Evolutionary conservation across 768 basidiomycete species (phyloP).

Genomic region (Trametes punicea): DNA sequence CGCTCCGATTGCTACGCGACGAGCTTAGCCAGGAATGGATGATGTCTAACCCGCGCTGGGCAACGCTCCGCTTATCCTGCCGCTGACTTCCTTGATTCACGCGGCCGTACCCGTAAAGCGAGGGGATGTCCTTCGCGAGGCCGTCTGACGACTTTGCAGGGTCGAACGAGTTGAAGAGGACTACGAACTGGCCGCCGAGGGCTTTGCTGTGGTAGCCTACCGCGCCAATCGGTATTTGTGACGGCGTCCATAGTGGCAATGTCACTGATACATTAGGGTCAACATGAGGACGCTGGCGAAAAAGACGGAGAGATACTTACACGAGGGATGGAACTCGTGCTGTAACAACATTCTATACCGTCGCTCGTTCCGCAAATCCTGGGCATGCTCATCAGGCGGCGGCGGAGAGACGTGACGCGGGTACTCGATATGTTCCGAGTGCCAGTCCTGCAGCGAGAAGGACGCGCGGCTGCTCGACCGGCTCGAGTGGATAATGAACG

Average conservation of each 20-base stretch:
- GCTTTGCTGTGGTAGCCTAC: constrained; percentile 74
- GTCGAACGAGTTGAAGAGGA: constrained; percentile 65
- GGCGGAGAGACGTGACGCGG: constrained; percentile 22
- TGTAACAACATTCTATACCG: constrained; percentile 63
- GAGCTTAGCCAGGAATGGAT: constrained; percentile 44
- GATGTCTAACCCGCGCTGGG: constrained; percentile 55
- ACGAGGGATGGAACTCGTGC: constrained; percentile 66
- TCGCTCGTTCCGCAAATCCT: constrained; percentile 51
- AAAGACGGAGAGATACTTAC: constrained; percentile 38
- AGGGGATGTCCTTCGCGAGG: constrained; percentile 46
- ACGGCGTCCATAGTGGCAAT: constrained; percentile 67
- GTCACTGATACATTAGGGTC: constrained; percentile 23
- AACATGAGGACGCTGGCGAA: background rate
- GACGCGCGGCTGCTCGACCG: constrained; percentile 16
- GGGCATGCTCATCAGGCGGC: constrained; percentile 17
- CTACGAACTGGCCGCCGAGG: constrained; percentile 58
- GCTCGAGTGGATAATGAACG: background rate
- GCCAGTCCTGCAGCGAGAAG: constrained; percentile 8
- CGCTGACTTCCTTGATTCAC: constrained; percentile 47
- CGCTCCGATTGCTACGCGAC: constrained; percentile 27
- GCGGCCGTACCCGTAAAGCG: constrained; percentile 61
- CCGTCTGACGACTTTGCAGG: constrained; percentile 46
- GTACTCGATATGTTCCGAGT: constrained; percentile 3
- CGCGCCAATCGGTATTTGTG: constrained; percentile 58
- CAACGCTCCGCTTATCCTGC: constrained; percentile 55